phyloP scores from a whole-genome alignment of 192 early-diverging fungal genomes.

The Backusella morwellensis region DNA sequence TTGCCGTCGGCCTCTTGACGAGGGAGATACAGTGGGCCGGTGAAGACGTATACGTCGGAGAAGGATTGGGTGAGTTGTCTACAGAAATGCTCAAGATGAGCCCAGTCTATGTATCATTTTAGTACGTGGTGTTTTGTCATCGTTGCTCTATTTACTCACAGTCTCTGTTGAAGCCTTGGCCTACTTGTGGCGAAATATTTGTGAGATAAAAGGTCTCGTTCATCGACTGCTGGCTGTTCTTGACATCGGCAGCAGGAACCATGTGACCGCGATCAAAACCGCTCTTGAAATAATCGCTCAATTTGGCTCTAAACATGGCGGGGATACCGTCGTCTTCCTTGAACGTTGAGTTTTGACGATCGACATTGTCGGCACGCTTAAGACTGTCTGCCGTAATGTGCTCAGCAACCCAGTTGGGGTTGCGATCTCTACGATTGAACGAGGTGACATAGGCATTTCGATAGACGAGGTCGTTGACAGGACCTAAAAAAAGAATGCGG shows the following conservation, averaged over 20 bases:
- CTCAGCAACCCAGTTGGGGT: conserved; percentile 78
- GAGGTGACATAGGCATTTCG: conserved; percentile 71
- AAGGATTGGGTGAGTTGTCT: conserved; percentile 68
- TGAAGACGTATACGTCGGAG: conserved; percentile 82
- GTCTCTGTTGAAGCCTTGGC: conserved; percentile 87
- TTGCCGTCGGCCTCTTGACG: conserved; percentile 66
- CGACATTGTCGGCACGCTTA: conserved; percentile 55
- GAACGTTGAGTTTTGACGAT: conserved; percentile 72
- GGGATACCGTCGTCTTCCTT: conserved; percentile 78
- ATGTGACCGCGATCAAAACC: conserved; percentile 94
- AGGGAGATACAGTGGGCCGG: conserved; percentile 87
- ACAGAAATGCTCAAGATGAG: conserved; percentile 80
- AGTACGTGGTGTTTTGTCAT: not conserved
- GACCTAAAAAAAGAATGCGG: conserved; percentile 44
- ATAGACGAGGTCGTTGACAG: conserved; percentile 70
- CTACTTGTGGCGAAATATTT: conserved; percentile 82
- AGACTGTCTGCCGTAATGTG: conserved; percentile 62
- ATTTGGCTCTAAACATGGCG: conserved; percentile 65
- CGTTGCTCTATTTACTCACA: conserved; percentile 31
- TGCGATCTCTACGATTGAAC: conserved; percentile 73
- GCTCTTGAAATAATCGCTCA: conserved; percentile 77
- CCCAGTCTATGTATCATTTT: conserved; percentile 61
- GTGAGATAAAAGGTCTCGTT: conserved; percentile 85
- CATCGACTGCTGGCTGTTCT: conserved; percentile 67
- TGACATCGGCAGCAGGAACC: conserved; percentile 87